Evolutionary conservation across 2,329 filamentous ascomycete genomes (phyloP), one percentile per base, ranked within the genome.

Genomic region (Penicillium sp.): DNA sequence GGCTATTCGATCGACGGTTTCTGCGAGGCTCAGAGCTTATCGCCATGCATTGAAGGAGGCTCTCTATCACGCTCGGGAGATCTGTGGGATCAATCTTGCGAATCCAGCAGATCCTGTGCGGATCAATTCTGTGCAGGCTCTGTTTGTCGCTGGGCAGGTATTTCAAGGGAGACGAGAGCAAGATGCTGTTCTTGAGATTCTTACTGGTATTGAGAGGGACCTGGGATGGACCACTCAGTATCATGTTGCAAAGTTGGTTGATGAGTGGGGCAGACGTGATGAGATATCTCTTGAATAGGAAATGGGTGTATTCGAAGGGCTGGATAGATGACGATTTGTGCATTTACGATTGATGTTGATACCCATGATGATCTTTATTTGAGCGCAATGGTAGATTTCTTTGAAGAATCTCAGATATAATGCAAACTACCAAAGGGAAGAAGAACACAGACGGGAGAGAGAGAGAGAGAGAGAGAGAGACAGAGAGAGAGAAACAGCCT

Each of bases 31-130:
- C 52, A 76, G 77, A 40, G 79, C 77, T 3, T 83, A 84, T 59
- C 76, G 80, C 7, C 72, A 75, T 13, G 79, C 81, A 22, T 67
- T 80, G 13, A 71, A 73, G 48, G 76, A 80, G 36, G 79, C 77
- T 34, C 73, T 77, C 27, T 70, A 72, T 52, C 81, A 84, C 63
- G 81, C 79, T 41, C 75, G 79, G 40, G 79, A 84, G 59, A 82
- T 84, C 39, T 78, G 81, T 49, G 79, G 79, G 4, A 84, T 84
- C 50, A 79, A 79, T 6, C 70, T 82, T 5, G 78, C 76, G 7
- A 75, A 79, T 50, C 76, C 78, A 5, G 78, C 83, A 43, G 80
- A 80, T 44, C 76, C 78, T 16, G 76, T 82, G 5, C 74, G 80
- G 36, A 77, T 55, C 4, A 50, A 62, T 39, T 57, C 60, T 10